Evolutionary conservation across 2,329 filamentous ascomycete species (phyloP).

Genomic region (Teratosphaeria pseudoeucalypti): DNA sequence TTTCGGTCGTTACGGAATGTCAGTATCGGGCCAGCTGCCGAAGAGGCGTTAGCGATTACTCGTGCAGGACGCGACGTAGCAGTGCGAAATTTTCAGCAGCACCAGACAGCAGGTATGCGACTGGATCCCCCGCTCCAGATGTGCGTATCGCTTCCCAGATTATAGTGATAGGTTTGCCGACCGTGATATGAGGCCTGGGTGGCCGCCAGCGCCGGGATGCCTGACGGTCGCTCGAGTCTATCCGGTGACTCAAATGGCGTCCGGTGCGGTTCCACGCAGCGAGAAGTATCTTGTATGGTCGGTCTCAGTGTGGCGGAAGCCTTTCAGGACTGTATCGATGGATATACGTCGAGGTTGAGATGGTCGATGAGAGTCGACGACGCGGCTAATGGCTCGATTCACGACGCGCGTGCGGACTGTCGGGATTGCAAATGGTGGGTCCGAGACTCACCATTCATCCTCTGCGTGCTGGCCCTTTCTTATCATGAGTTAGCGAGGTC

Average conservation of each 20-base stretch:
- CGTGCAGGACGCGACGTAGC: conserved; percentile 16
- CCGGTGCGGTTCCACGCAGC: conserved; percentile 8
- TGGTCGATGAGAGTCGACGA: conserved; percentile 15
- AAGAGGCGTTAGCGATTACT: conserved; percentile 33
- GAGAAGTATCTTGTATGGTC: conserved; percentile 2
- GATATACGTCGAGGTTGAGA: conserved; percentile 16
- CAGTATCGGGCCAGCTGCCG: conserved; percentile 47
- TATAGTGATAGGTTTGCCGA: conserved; percentile 23
- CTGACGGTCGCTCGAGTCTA: conserved; percentile 8
- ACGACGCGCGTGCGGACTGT: conserved; percentile 9
- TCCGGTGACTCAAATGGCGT: conserved; percentile 8
- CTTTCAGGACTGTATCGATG: conserved; percentile 13
- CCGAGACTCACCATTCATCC: neutral
- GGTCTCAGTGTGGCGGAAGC: conserved; percentile 12
- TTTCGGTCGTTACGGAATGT: conserved; percentile 52
- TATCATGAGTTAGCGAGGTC: neutral
- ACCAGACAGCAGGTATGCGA: conserved; percentile 30
- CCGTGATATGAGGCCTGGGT: conserved; percentile 25
- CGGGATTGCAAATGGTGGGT: conserved; percentile 1
- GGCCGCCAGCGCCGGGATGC: conserved; percentile 16
- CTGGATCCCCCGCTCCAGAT: conserved; percentile 28
- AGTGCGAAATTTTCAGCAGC: conserved; percentile 22
- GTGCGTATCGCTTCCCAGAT: conserved; percentile 14
- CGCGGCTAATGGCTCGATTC: conserved; percentile 3
- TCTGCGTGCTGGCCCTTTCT: neutral